Base-by-base conservation (phyloP, 1,139 yeast species). In the Saccharomyces pastorianus region DNA sequence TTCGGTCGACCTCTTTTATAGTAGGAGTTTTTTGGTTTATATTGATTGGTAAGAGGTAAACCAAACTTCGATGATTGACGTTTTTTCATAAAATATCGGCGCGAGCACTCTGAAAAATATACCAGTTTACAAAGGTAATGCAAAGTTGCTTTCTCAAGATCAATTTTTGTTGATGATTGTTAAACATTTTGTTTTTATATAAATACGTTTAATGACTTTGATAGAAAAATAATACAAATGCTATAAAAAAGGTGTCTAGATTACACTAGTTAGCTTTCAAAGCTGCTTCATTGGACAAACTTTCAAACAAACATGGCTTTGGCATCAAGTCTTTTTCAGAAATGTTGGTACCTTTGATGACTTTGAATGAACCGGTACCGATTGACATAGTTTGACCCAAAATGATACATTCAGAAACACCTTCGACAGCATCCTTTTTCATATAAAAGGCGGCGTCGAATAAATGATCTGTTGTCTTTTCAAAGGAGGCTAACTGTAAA, bases 381-480 rank as follows among this genome's bases (percentile, higher is more conserved):
- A 95, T 85, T 55, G 88, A 82, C 97, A 93, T 93, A 53, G 97
- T 88, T 75, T 93, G 98, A 38, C 99, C 99, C 62, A 95, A 78
- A 64, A 95, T 95, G 65, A 95, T 93, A 76, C 99, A 89, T 72
- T 95, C 99, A 38, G 96, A 86, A 25, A 95, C 99, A 73, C 99
- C 99, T 71, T 95, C 99, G 56, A 95, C 89, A 65, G 85, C 80
- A 71, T 95, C 99, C 29, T 84, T 85, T 77, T 95, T 93, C 96
- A 90, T 90, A 73, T 86, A 93, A 76, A 93, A 95, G 0, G 99
- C 93, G 4, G 99, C 99, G 71, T 95, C 99, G 65, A 95, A 95
- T 70, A 95, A 78, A 73, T 95, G 99, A 69, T 95, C 99, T 0
- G 99, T 93, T 6, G 99, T 95, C 76, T 95, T 95, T 71, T 95